Conservation (phyloP, 768 basidiomycete species). For the Asterophora parasitica region DNA sequence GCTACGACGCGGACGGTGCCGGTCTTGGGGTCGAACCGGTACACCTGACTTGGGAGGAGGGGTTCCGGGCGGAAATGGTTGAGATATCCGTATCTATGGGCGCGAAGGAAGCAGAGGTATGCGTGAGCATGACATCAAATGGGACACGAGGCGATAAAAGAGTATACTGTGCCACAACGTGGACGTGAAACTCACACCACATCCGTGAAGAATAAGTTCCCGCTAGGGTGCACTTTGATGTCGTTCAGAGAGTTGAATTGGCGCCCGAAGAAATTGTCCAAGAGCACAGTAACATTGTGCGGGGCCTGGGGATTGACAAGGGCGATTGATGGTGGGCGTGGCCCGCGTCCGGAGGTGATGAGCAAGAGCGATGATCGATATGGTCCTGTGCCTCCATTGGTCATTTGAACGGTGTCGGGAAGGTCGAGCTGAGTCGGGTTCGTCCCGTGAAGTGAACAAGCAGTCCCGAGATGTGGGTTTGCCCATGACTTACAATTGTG, state of each 20-base stretch:
- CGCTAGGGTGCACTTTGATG: constrained; percentile 67
- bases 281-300: constrained; percentile 59
- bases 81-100: constrained; percentile 54
- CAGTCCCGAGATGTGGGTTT: neutral
- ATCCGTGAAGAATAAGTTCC: constrained; percentile 75
- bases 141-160: neutral
- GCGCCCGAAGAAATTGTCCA: constrained; percentile 76
- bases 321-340: constrained; percentile 55
- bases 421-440: constrained; percentile 45
- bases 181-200: constrained; percentile 33
- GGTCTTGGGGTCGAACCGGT: constrained; percentile 66
- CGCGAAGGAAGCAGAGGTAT: neutral
- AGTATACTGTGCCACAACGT: constrained; percentile 21
- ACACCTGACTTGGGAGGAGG: constrained; percentile 69
- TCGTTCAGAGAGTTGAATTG: constrained; percentile 85
- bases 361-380: constrained; percentile 56
- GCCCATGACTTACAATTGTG: constrained; percentile 28
- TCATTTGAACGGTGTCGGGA: constrained; percentile 59
- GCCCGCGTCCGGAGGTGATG: constrained; percentile 61
- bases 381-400: constrained; percentile 65
- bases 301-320: constrained; percentile 62
- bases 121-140: neutral
- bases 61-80: constrained; percentile 64
- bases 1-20: constrained; percentile 68
- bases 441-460: neutral